These are phyloP conservation scores for Candida ovalis DNA, from an alignment of 805 yeast species.

Conservation along the genomic window DNA sequence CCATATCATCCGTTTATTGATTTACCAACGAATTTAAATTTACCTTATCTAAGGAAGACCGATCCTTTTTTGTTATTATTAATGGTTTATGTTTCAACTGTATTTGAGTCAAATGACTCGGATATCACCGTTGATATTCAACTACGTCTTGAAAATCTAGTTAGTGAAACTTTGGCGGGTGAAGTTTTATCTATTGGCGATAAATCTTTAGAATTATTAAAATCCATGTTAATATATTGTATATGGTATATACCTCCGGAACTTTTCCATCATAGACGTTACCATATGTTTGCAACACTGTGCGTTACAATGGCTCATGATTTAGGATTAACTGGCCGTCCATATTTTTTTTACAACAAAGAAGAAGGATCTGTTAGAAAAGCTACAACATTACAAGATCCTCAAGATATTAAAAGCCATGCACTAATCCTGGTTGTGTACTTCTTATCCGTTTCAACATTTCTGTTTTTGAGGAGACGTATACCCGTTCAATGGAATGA, in stretches of 20 bases:
- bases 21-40: conserved; percentile 40
- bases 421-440: conserved; percentile 56
- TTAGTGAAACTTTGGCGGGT: conserved; percentile 45
- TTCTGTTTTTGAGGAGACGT: conserved; percentile 62
- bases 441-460: conserved; percentile 56
- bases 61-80: conserved; percentile 63
- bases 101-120: conserved; percentile 30
- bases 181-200: conserved; percentile 69
- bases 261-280: conserved; percentile 72
- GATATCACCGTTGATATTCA: conserved; percentile 36
- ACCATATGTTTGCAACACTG: conserved; percentile 62
- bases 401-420: conserved; percentile 43
- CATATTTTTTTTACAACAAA: conserved; percentile 39
- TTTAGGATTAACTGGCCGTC: conserved; percentile 62
- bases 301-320: conserved; percentile 71
- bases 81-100: conserved; percentile 58
- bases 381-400: conserved; percentile 36
- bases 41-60: conserved; percentile 44
- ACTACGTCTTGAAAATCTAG: conserved; percentile 48
- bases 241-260: conserved; percentile 87
- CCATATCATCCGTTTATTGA: conserved; percentile 54
- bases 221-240: conserved; percentile 55
- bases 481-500: conserved; percentile 61
- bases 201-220: conserved; percentile 65
- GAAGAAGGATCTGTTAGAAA: conserved; percentile 39